Evolutionary conservation across 1,139 yeast species (phyloP), one percentile per base, ranked within the genome.

Genomic region (Debaryomycetaceae sp.): DNA sequence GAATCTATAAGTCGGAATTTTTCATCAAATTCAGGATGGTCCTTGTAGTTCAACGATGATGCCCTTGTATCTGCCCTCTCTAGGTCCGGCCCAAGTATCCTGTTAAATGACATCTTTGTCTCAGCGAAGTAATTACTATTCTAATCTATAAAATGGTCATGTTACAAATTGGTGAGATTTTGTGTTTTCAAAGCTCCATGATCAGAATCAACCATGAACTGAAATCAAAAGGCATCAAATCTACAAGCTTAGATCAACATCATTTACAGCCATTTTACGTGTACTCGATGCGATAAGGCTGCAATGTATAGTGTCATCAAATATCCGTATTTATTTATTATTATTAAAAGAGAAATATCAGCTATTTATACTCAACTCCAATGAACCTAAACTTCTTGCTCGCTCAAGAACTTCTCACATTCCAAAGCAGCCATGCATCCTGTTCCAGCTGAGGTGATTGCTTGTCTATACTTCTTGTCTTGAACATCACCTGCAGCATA

Each of bases 381-480:
- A 36, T n/a, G n/a, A n/a, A n/a, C 19, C 34, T 42, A 46, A 24
- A 40, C 53, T 53, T 83, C 91, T 55, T 75, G 75, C 59, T 87
- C 92, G 40, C 91, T 72, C 51, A 91, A 65, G 63, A 77, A 86
- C 65, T 80, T 83, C 72, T 89, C 97, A 58, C 94, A 88, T 59
- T 92, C 98, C 50, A 92, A 78, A 47, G 95, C 99, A 54, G 99
- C 99, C 97, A 91, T 92, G 77, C 98, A 92, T 48, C 99, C 99
- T 50, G 96, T 79, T 60, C 98, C 99, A 26, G 98, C 98, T 61
- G 97, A 89, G 38, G 99, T 92, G 61, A 92, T 88, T 44, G 99
- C 99, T 73, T 92, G 99, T 82, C 98, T 87, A 69, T 91, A 92
- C 62, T 79, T 80, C 68, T 88, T 85, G 66, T 92, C 99, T 69